Base-by-base conservation (phyloP, 805 yeast species). In the Clavispora fructus region DNA sequence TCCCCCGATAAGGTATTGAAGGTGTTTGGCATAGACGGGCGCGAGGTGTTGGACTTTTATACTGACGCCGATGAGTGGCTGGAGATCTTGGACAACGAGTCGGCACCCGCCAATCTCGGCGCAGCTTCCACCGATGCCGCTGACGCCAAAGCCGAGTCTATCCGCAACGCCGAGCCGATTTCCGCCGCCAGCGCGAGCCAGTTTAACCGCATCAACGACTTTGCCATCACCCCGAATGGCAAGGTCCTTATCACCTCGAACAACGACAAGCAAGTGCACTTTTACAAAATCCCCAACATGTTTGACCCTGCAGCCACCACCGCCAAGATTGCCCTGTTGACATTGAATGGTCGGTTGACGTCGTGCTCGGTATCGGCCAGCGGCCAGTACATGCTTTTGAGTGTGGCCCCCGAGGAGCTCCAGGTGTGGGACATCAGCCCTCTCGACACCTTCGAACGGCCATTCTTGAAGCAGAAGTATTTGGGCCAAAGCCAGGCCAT, bases 341-440 rank as follows among this genome's bases (percentile, higher is more conserved):
- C 67, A 14, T 63, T 87, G 6, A 78, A 77, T 25, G 80, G 81
- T 29, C 73, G 78, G 45, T 69, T 85, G 52, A 85, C 92, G 0
- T 80, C 88, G 3, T 76, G 90, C 31, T 67, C 82, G 0, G 66
- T 81, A 1, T 81, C 90, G 0, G 60, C 63, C 3, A 64, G 63
- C 41, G 85, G 85, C 26, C 74, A 82, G 30, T 71, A 71, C 37
- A 67, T 78, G 48, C 64, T 89, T 37, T 71, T 88, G 23, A 87
- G 82, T 55, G 77, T 83, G 16, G 79, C 81, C 13, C 85, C 88
- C 0, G 89, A 85, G 56, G 94, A 86, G 58, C 62, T 89, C 8
- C 94, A 87, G 55, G 66, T 89, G 5, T 88, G 96, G 95, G 87
- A 88, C 53, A 78, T 86, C 50, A 63, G 69, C 26, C 53, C 52